A percentile compares a stretch with the other conserved stretches of the same genome.
phyloP scores from a whole-genome alignment of 148 eudicot genomes.

The Rhododendron henanense region DNA sequence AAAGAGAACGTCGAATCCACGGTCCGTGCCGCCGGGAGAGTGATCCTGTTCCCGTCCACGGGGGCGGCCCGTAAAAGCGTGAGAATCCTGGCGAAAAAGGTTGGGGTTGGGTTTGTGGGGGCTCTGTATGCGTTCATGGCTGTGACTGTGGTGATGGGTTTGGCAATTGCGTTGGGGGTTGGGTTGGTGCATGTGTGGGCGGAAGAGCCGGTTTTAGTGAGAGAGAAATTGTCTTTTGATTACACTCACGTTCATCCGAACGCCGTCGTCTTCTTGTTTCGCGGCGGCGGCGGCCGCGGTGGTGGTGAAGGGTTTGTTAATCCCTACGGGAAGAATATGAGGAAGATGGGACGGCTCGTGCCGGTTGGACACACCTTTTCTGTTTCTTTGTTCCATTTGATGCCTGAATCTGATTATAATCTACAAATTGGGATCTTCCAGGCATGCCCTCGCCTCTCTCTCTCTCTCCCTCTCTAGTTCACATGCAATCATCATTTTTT shows the following conservation, averaged over 20 bases:
- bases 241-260: constrained; percentile 43
- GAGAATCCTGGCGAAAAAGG: constrained; percentile 19
- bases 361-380: constrained; percentile 60
- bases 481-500: too few species aligned
- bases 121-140: constrained; percentile 42
- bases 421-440: constrained; percentile 60
- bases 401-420: constrained; percentile 91
- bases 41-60: too few species aligned
- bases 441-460: background rate
- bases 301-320: background rate
- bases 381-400: constrained; percentile 41
- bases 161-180: constrained; percentile 45
- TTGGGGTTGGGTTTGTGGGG: constrained; percentile 47
- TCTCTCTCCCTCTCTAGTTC: background rate
- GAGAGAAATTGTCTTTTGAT: constrained; percentile 54
- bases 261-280: constrained; percentile 38
- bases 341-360: constrained; percentile 15
- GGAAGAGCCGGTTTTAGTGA: constrained; percentile 61
- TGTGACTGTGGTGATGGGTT: constrained; percentile 33
- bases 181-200: constrained; percentile 47
- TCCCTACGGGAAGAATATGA: background rate
- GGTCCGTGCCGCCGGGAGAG: background rate
- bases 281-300: background rate
- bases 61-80: background rate
- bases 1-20: background rate